Evolutionary conservation across 2,329 filamentous ascomycete genomes (phyloP).

Genomic region (Metarhizium sp.): DNA sequence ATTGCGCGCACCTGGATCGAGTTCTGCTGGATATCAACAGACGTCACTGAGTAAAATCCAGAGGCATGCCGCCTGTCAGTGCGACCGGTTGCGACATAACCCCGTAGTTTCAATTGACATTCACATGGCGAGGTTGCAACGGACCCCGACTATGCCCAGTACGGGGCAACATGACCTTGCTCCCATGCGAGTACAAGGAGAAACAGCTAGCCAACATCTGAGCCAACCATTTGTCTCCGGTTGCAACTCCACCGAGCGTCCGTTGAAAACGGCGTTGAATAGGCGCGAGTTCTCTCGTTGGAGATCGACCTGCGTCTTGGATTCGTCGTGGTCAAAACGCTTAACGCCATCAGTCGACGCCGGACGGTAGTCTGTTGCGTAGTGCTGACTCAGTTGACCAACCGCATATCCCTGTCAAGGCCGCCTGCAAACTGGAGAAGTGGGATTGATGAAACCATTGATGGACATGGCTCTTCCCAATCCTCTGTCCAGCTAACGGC

Average conservation of each 20-base stretch:
- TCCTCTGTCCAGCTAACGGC: too few relatives aligned
- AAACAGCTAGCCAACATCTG: too few relatives aligned
- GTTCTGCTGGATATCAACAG: neutral
- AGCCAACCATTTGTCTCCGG: too few relatives aligned
- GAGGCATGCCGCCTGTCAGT: neutral
- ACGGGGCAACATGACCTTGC: neutral
- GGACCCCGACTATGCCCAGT: neutral
- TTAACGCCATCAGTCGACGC: neutral
- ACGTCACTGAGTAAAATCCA: neutral
- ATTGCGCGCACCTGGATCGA: neutral
- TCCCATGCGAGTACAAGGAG: too few relatives aligned
- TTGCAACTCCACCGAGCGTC: too few relatives aligned
- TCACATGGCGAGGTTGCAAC: constrained; percentile 3
- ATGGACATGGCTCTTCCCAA: too few relatives aligned
- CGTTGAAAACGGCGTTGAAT: too few relatives aligned
- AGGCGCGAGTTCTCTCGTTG: too few relatives aligned
- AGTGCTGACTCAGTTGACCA: neutral
- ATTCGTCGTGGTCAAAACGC: neutral
- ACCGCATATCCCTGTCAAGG: neutral
- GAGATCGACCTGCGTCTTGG: too few relatives aligned
- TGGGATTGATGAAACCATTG: too few relatives aligned
- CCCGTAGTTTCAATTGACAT: neutral
- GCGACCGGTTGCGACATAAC: neutral
- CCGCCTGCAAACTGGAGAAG: neutral
- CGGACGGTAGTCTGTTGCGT: too few relatives aligned